phyloP scores from a whole-genome alignment of 192 early-diverging fungal species.

The Allomyces javanicus region DNA sequence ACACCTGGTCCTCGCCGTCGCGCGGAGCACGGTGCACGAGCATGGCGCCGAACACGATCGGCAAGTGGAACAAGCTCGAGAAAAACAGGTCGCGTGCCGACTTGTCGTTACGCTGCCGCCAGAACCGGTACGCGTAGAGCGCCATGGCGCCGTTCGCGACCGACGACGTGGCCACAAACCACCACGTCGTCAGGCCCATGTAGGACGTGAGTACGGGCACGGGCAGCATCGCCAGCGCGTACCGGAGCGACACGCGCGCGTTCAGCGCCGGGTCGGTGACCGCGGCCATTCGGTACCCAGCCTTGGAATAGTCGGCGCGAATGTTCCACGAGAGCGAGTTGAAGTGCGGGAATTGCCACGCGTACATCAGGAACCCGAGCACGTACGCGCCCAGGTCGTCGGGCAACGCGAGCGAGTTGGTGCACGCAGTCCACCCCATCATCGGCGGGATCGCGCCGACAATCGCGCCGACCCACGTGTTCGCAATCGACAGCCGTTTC shows the following conservation, averaged over 20 bases:
- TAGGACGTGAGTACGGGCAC: slow-evolving; percentile 31
- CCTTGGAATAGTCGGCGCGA: slow-evolving; percentile 84
- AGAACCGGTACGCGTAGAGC: slow-evolving; percentile 53
- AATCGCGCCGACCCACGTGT: slow-evolving; percentile 86
- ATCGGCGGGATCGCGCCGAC: slow-evolving; percentile 96
- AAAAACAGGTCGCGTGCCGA: slow-evolving; percentile 80
- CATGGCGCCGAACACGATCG: slow-evolving; percentile 63
- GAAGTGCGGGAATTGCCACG: slow-evolving; percentile 99
- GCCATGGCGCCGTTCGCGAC: slow-evolving; percentile 57
- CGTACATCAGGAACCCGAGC: slow-evolving; percentile 61
- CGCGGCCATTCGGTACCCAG: slow-evolving; percentile 91
- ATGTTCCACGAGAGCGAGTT: slow-evolving; percentile 84
- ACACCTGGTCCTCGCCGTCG: not conserved
- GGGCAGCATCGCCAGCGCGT: slow-evolving; percentile 57
- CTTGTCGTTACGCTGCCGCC: slow-evolving; percentile 54
- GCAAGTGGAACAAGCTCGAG: slow-evolving; percentile 71
- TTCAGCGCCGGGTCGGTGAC: slow-evolving; percentile 74
- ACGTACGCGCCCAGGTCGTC: slow-evolving; percentile 55
- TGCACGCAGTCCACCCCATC: slow-evolving; percentile 91
- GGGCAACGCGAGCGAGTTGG: slow-evolving; percentile 27
- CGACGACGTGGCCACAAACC: slow-evolving; percentile 57
- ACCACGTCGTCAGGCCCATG: slow-evolving; percentile 54
- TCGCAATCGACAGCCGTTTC: slow-evolving; percentile 82
- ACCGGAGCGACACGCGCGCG: slow-evolving; percentile 65
- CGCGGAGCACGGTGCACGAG: slow-evolving; percentile 40